Percentiles rank a stretch among this genome's conserved stretches.
phyloP scores from a whole-genome alignment of 2,329 filamentous ascomycete genomes.

The Fusarium nelsonii region DNA sequence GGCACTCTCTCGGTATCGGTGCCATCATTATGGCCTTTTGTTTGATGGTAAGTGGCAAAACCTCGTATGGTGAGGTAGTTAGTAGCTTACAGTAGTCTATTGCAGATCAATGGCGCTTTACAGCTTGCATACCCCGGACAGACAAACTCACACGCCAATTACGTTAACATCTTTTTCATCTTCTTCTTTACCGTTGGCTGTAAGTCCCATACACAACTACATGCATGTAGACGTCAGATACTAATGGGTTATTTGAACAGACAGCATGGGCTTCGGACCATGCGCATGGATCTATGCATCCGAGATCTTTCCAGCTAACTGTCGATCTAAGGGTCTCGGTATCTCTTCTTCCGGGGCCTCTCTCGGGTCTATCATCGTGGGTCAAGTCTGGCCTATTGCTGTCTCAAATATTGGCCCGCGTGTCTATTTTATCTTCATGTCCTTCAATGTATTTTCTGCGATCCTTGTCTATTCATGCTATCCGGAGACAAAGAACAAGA shows the following conservation, averaged over 20 bases:
- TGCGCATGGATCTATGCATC: slow-evolving; percentile 29
- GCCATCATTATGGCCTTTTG: slow-evolving; percentile 29
- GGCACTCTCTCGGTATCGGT: slow-evolving; percentile 17
- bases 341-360: slow-evolving; percentile 24
- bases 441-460: slow-evolving; percentile 16
- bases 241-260: neutral
- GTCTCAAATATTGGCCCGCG: slow-evolving; percentile 5
- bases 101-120: slow-evolving; percentile 15
- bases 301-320: slow-evolving; percentile 28
- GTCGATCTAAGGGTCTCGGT: slow-evolving; percentile 19
- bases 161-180: slow-evolving; percentile 27
- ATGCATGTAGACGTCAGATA: fast-evolving
- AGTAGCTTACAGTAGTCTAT: neutral
- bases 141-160: slow-evolving; percentile 19
- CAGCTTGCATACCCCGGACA: slow-evolving; percentile 22
- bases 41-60: slow-evolving; percentile 5
- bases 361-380: slow-evolving; percentile 18
- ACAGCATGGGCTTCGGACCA: slow-evolving; percentile 25
- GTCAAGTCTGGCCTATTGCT: slow-evolving; percentile 24
- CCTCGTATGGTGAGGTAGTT: fast-evolving
- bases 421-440: slow-evolving; percentile 27
- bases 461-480: slow-evolving; percentile 25
- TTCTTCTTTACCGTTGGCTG: slow-evolving; percentile 26
- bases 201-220: neutral
- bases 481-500: slow-evolving; percentile 23